These are phyloP conservation scores for Pelargonium citronellum DNA, from an alignment of 441 rosid species.

Conservation along the genomic window DNA sequence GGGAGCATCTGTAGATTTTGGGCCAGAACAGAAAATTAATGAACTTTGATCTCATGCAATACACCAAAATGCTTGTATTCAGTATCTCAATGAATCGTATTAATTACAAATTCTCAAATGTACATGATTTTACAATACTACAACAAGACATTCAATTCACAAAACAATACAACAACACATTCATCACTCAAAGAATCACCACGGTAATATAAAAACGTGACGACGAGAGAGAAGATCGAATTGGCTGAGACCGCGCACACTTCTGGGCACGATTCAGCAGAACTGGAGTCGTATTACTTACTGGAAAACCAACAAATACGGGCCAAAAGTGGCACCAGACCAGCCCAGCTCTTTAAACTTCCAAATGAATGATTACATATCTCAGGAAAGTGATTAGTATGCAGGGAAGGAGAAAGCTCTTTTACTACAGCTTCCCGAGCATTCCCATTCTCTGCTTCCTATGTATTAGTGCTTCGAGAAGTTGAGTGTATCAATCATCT, in stretches of 20 bases:
- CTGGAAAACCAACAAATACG: no score
- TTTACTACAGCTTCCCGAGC: neutral
- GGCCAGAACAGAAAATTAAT: no score
- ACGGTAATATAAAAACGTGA: neutral
- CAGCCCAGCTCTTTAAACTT: neutral
- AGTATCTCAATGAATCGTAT: neutral
- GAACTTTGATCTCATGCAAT: no score
- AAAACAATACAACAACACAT: neutral
- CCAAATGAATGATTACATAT: neutral
- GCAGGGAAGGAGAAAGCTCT: neutral
- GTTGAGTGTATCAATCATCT: constrained; percentile 39
- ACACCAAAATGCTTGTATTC: neutral
- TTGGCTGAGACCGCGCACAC: neutral
- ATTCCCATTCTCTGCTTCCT: constrained; percentile 13
- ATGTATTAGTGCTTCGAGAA: constrained; percentile 1
- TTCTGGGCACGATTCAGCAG: no score
- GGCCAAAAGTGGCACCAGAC: neutral
- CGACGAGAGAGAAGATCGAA: neutral
- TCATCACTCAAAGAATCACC: neutral
- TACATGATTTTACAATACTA: neutral
- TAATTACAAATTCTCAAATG: neutral
- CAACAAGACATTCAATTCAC: neutral
- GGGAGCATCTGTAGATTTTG: no score
- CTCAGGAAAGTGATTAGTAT: neutral
- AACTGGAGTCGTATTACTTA: no score